Conservation (phyloP, 2,329 filamentous ascomycete genomes). For the Periconia digitata region DNA sequence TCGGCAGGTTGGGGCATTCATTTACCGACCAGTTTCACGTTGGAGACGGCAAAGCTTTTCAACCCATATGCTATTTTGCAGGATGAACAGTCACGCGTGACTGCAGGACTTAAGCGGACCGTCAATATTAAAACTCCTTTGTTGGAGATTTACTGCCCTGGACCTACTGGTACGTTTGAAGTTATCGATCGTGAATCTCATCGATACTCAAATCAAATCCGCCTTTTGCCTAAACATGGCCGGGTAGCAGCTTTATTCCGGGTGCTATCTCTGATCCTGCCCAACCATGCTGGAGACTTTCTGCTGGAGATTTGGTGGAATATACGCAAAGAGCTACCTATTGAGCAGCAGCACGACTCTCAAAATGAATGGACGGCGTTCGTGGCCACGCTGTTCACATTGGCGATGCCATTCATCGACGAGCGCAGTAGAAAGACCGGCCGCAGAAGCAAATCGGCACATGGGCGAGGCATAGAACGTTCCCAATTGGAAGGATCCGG, state of each 20-base stretch:
- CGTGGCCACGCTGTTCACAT: conserved; percentile 43
- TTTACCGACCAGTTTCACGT: conserved; percentile 27
- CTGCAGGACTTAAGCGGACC: conserved; percentile 37
- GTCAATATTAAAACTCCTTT: conserved; percentile 27
- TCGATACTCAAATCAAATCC: conserved; percentile 35
- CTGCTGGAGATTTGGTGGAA: conserved; percentile 44
- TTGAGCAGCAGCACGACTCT: conserved; percentile 9
- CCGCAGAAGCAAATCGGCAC: conserved; percentile 18
- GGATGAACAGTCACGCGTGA: conserved; percentile 25
- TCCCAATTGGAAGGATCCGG: conserved; percentile 25
- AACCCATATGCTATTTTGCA: conserved; percentile 35
- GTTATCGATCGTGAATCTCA: conserved; percentile 34
- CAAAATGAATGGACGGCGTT: conserved; percentile 44
- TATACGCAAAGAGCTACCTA: conserved; percentile 27
- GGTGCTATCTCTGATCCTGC: conserved; percentile 35
- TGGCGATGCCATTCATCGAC: conserved; percentile 40
- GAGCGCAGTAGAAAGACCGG: conserved; percentile 25
- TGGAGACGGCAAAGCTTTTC: conserved; percentile 34
- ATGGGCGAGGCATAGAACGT: conserved; percentile 27
- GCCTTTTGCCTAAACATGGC: conserved; percentile 30
- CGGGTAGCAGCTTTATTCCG: conserved; percentile 35
- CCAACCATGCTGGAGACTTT: conserved; percentile 39
- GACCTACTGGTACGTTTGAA: conserved; percentile 30
- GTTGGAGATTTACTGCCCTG: conserved; percentile 24
- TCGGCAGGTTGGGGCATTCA: conserved; percentile 42